phyloP scores from a whole-genome alignment of 208 protist genomes.

The Porcisia hertigi region DNA sequence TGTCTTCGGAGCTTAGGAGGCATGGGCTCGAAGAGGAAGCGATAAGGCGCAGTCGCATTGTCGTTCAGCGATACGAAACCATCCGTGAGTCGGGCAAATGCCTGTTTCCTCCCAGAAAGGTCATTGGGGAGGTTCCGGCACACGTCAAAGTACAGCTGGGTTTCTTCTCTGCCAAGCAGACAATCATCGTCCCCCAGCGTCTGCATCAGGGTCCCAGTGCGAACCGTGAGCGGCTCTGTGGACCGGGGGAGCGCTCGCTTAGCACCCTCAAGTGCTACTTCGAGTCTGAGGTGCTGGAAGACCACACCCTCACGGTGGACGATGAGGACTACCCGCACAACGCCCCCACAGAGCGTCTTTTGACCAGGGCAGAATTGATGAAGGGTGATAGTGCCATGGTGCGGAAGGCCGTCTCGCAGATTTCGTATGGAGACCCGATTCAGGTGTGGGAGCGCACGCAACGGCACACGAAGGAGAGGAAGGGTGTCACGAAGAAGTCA shows the following conservation, averaged over 20 bases:
- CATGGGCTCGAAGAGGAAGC: constrained; percentile 41
- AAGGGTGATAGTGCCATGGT: constrained; percentile 44
- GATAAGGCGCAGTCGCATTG: constrained; percentile 46
- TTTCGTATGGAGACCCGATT: constrained; percentile 86
- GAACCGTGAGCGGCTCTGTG: constrained; percentile 46
- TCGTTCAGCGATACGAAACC: constrained; percentile 69
- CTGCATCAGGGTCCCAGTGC: constrained; percentile 32
- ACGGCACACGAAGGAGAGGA: background rate
- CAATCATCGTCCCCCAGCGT: constrained; percentile 49
- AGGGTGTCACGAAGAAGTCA: constrained; percentile 13
- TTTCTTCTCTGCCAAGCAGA: constrained; percentile 87
- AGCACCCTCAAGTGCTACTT: constrained; percentile 69
- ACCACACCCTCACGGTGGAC: constrained; percentile 64
- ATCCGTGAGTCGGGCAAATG: constrained; percentile 82
- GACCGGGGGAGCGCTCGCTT: constrained; percentile 35
- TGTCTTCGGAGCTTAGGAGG: constrained; percentile 34
- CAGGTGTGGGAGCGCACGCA: constrained; percentile 71
- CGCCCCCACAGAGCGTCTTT: constrained; percentile 48
- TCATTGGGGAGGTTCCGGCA: constrained; percentile 34
- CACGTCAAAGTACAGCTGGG: constrained; percentile 77
- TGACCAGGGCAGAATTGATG: constrained; percentile 40
- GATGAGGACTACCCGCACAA: constrained; percentile 80
- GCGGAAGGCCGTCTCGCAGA: constrained; percentile 43
- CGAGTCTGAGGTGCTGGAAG: constrained; percentile 61
- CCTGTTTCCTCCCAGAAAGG: constrained; percentile 63